These are phyloP conservation scores for Tricholoma furcatifolium DNA, from an alignment of 768 basidiomycete species.

Conservation along the genomic window DNA sequence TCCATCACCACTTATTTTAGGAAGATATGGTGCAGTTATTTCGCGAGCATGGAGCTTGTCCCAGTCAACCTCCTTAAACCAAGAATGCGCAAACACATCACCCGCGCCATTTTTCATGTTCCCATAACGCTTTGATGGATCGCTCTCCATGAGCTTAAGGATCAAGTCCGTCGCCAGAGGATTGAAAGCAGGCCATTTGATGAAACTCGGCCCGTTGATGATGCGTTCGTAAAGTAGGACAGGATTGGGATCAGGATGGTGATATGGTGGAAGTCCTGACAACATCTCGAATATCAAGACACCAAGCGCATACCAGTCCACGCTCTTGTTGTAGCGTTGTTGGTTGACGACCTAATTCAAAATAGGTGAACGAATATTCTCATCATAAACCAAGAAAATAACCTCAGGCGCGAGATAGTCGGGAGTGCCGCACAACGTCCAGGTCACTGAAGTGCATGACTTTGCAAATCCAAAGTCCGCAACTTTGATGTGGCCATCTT, in stretches of 20 bases:
- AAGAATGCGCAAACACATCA: conserved; percentile 90
- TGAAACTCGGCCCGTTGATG: conserved; percentile 64
- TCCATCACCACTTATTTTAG: conserved; percentile 88
- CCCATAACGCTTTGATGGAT: conserved; percentile 86
- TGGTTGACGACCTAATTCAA: conserved; percentile 65
- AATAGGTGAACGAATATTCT: conserved; percentile 13
- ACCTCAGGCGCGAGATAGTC: conserved; percentile 98
- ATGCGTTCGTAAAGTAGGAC: conserved; percentile 93
- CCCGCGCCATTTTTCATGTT: conserved; percentile 86
- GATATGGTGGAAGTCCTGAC: conserved; percentile 93
- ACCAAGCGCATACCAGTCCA: conserved; percentile 98
- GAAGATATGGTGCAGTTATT: conserved; percentile 94
- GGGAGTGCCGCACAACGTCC: conserved; percentile 94
- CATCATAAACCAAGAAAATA: conserved; percentile 4
- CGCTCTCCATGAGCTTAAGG: conserved; percentile 83
- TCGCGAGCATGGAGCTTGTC: conserved; percentile 74
- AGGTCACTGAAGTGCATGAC: conserved; percentile 80
- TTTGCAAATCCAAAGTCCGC: conserved; percentile 98
- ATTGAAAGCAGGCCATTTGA: conserved; percentile 80
- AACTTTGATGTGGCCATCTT: conserved; percentile 96
- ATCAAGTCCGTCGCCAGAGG: conserved; percentile 85
- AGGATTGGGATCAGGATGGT: conserved; percentile 82
- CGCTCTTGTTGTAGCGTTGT: conserved; percentile 90
- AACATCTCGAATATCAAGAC: conserved; percentile 98
- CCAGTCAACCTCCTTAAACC: conserved; percentile 97